phyloP scores from a whole-genome alignment of 495 filamentous ascomycete species.

The Aspergillus affinis region DNA sequence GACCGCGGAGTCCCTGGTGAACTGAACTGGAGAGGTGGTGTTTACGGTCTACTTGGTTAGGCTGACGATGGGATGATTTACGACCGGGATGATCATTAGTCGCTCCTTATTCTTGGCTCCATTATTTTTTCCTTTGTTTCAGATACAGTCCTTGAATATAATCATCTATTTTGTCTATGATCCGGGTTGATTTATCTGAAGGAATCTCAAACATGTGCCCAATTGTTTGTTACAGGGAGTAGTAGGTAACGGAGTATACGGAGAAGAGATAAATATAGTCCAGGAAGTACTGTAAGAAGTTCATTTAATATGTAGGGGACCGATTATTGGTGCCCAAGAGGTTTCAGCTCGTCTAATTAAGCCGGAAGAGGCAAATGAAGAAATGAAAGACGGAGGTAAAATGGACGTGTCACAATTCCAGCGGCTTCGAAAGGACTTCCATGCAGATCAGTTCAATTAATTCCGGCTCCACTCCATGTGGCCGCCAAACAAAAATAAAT shows the following conservation, averaged over 20 bases:
- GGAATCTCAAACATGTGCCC: no score
- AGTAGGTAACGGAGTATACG: no score
- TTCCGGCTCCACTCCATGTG: not conserved
- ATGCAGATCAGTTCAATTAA: not conserved
- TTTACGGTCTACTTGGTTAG: not conserved
- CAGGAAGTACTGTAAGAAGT: no score
- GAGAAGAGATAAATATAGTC: no score
- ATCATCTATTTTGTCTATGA: slow-evolving; percentile 1
- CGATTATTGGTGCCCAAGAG: not conserved
- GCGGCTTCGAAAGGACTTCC: not conserved
- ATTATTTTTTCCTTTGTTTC: not conserved
- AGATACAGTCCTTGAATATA: not conserved
- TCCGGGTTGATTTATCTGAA: slow-evolving; percentile 1
- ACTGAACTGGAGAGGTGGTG: not conserved
- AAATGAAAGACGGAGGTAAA: no score
- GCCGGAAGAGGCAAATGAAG: not conserved
- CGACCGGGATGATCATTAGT: slow-evolving; percentile 7
- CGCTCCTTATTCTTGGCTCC: slow-evolving; percentile 1
- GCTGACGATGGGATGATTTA: slow-evolving; percentile 6
- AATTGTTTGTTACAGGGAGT: no score
- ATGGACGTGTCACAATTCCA: not conserved
- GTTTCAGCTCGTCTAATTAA: not conserved
- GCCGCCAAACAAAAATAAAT: no score
- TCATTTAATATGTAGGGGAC: no score
- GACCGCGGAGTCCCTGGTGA: slow-evolving; percentile 56